Evolutionary conservation across 768 basidiomycete genomes (phyloP).

Genomic region (Brasilioporus rufonigricans): DNA sequence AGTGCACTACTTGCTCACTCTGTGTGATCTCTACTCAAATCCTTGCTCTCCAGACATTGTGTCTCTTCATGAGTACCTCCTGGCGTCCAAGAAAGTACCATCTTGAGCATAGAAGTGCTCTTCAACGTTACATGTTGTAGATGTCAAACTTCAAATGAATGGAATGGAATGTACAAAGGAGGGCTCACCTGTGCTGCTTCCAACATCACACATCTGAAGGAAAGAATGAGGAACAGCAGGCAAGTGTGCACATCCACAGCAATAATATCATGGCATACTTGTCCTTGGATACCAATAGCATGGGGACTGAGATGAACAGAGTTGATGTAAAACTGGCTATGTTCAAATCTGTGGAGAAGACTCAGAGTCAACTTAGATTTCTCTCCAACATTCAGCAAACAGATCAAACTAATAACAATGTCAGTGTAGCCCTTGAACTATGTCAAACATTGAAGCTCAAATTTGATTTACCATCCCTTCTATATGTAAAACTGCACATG

Average conservation of each 20-base stretch:
- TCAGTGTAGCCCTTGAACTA: not conserved
- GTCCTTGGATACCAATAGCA: not conserved
- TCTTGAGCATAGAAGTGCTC: too few species aligned
- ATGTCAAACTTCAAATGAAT: not conserved
- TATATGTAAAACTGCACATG: not conserved
- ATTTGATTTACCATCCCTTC: not conserved
- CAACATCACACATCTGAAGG: not conserved
- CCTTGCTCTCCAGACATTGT: too few species aligned
- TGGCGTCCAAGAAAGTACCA: too few species aligned
- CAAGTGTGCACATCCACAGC: not conserved
- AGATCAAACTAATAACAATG: constrained; percentile 3
- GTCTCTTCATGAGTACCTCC: too few species aligned
- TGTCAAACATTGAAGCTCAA: not conserved
- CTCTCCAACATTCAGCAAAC: constrained; percentile 3
- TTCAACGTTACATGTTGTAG: too few species aligned
- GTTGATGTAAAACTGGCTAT: not conserved
- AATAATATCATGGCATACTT: not conserved
- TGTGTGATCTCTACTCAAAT: too few species aligned
- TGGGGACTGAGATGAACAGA: not conserved
- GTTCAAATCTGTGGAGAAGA: constrained; percentile 12
- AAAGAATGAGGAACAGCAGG: not conserved
- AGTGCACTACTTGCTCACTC: too few species aligned
- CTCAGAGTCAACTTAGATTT: constrained; percentile 5
- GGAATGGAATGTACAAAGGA: not conserved
- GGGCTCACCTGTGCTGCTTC: not conserved